Conservation (phyloP, 192 early-diverging fungal species). For the Phlyctochytrium arcticum region DNA sequence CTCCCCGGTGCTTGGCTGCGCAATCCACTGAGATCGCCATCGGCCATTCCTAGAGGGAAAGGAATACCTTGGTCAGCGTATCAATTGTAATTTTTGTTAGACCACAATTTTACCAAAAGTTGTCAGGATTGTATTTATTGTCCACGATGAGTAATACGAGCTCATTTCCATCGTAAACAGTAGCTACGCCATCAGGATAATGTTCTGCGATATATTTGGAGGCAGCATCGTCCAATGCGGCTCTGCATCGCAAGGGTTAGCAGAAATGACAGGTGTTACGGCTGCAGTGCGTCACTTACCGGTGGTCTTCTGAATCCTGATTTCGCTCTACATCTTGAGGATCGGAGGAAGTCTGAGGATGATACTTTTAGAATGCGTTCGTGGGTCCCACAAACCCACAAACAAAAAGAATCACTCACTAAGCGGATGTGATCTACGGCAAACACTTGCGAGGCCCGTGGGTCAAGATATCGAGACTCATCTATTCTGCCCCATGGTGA, state of each 20-base stretch:
- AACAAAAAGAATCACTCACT: slow-evolving; percentile 14
- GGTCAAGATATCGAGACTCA: slow-evolving; percentile 67
- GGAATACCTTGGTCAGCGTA: neutral
- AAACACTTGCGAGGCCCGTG: slow-evolving; percentile 65
- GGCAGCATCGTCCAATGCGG: slow-evolving; percentile 60
- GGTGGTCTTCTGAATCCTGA: slow-evolving; percentile 29
- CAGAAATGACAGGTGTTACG: neutral
- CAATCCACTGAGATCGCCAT: slow-evolving; percentile 83
- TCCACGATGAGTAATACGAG: slow-evolving; percentile 69
- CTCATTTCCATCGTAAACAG: slow-evolving; percentile 61
- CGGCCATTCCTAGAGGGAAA: slow-evolving; percentile 78
- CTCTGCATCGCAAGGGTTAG: too few species aligned
- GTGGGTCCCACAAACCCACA: neutral
- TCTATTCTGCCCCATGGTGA: slow-evolving; percentile 70
- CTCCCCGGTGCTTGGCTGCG: slow-evolving; percentile 49
- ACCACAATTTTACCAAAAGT: slow-evolving; percentile 75
- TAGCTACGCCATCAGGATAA: slow-evolving; percentile 68
- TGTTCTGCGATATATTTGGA: slow-evolving; percentile 68
- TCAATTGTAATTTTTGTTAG: neutral
- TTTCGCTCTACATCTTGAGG: slow-evolving; percentile 33
- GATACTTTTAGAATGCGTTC: neutral
- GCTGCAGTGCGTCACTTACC: slow-evolving; percentile 16
- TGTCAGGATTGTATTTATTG: slow-evolving; percentile 89
- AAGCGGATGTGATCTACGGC: slow-evolving; percentile 72
- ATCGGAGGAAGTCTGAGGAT: slow-evolving; percentile 44